phyloP scores from a whole-genome alignment of 2,329 filamentous ascomycete genomes.

The Eutypa lata region DNA sequence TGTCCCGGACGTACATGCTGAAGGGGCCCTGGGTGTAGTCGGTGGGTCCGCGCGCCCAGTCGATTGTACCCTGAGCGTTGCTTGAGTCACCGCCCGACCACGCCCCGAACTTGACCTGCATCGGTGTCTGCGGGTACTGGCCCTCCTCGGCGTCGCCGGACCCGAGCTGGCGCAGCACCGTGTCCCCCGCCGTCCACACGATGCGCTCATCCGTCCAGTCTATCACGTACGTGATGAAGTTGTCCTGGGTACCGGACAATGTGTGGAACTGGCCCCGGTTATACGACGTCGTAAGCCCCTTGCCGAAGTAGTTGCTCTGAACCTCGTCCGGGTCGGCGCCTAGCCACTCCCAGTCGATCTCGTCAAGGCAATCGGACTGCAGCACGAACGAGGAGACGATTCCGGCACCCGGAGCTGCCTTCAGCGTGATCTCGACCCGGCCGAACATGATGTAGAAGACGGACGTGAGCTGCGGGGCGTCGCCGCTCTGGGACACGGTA shows the following conservation, averaged over 20 bases:
- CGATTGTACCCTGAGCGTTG: constrained; percentile 78
- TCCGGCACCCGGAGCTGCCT: constrained; percentile 81
- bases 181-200: constrained; percentile 80
- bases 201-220: constrained; percentile 88
- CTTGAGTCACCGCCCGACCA: constrained; percentile 88
- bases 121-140: constrained; percentile 93
- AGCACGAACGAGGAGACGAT: constrained; percentile 93
- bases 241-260: constrained; percentile 64
- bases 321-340: constrained; percentile 73
- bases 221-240: constrained; percentile 82
- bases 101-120: constrained; percentile 87
- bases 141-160: constrained; percentile 63
- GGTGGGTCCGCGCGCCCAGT: constrained; percentile 83
- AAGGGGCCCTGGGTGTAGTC: constrained; percentile 83
- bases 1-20: constrained; percentile 75
- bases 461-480: constrained; percentile 81
- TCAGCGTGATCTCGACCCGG: constrained; percentile 79
- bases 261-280: constrained; percentile 82
- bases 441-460: constrained; percentile 99
- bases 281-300: constrained; percentile 81
- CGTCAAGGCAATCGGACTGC: constrained; percentile 87
- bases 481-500: constrained; percentile 72
- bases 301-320: constrained; percentile 97
- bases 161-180: constrained; percentile 71
- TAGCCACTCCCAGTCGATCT: constrained; percentile 97